phyloP scores from a whole-genome alignment of 2,329 filamentous ascomycete genomes.

The Venturia carpophila region DNA sequence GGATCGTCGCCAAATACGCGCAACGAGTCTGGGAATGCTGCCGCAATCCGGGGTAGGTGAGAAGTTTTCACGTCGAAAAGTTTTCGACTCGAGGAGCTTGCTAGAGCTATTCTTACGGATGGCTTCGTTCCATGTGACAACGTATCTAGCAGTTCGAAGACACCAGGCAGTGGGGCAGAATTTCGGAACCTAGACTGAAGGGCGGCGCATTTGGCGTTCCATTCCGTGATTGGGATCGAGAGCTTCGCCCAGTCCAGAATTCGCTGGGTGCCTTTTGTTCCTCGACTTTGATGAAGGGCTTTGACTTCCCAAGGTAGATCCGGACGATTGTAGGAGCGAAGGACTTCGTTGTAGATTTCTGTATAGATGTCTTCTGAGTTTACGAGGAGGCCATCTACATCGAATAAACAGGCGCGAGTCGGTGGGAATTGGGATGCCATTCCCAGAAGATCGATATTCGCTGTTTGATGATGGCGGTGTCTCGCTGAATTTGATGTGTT shows the following conservation, averaged over 20 bases:
- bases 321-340: conserved; percentile 22
- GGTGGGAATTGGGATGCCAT: conserved; percentile 18
- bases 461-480: neutral
- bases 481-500: neutral
- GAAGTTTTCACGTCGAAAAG: conserved; percentile 13
- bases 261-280: conserved; percentile 22
- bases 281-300: conserved; percentile 24
- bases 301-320: conserved; percentile 24
- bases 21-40: neutral
- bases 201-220: conserved; percentile 21
- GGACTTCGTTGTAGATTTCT: conserved; percentile 24
- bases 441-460: neutral
- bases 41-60: neutral
- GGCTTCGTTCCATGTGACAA: neutral
- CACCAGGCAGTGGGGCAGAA: conserved; percentile 4
- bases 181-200: conserved; percentile 21
- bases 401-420: conserved; percentile 31
- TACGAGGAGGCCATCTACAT: conserved; percentile 31
- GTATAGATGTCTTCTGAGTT: conserved; percentile 31
- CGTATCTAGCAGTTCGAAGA: neutral
- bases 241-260: conserved; percentile 24
- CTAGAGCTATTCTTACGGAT: conserved; percentile 1
- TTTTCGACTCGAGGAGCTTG: conserved; percentile 8
- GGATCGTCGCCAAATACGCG: conserved; percentile 16
- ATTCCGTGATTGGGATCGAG: conserved; percentile 22